phyloP scores from a whole-genome alignment of 805 yeast species.

The Candida railenensis region DNA sequence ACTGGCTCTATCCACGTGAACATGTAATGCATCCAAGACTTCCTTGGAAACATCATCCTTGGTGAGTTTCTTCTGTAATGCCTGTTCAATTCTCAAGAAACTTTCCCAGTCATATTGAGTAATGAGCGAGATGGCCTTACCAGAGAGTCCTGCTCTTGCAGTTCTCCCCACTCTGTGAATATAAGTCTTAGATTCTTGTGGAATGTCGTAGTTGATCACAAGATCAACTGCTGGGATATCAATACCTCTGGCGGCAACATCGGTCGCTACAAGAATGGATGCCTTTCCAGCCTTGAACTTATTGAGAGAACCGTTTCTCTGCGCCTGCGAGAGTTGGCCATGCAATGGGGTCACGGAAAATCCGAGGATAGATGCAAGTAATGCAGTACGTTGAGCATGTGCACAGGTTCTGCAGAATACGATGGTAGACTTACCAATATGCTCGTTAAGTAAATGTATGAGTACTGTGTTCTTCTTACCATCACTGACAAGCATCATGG shows the following conservation, averaged over 20 bases:
- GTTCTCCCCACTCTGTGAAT: slow-evolving; percentile 93
- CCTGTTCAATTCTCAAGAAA: slow-evolving; percentile 85
- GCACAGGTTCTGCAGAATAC: slow-evolving; percentile 94
- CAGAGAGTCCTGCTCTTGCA: slow-evolving; percentile 90
- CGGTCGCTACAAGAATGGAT: slow-evolving; percentile 74
- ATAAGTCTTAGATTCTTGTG: slow-evolving; percentile 81
- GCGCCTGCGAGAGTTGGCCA: slow-evolving; percentile 86
- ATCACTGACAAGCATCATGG: slow-evolving; percentile 86
- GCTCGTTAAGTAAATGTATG: slow-evolving; percentile 79
- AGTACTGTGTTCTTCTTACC: slow-evolving; percentile 88
- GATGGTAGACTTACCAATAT: slow-evolving; percentile 79
- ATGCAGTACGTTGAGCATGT: slow-evolving; percentile 87
- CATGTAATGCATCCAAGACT: slow-evolving; percentile 73
- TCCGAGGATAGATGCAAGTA: slow-evolving; percentile 75
- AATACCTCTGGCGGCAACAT: slow-evolving; percentile 86
- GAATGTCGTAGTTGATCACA: slow-evolving; percentile 76
- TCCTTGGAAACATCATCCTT: slow-evolving; percentile 74
- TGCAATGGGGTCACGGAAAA: slow-evolving; percentile 91
- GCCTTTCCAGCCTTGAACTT: slow-evolving; percentile 73
- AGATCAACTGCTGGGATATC: slow-evolving; percentile 81
- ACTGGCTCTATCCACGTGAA: slow-evolving; percentile 87
- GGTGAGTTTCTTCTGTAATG: slow-evolving; percentile 76
- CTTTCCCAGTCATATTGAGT: slow-evolving; percentile 94
- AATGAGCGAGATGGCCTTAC: slow-evolving; percentile 81
- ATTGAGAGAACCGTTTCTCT: slow-evolving; percentile 78